Evolutionary conservation across 371 early-diverging fungal genomes (phyloP).

Genomic region (Mortierella sp.): DNA sequence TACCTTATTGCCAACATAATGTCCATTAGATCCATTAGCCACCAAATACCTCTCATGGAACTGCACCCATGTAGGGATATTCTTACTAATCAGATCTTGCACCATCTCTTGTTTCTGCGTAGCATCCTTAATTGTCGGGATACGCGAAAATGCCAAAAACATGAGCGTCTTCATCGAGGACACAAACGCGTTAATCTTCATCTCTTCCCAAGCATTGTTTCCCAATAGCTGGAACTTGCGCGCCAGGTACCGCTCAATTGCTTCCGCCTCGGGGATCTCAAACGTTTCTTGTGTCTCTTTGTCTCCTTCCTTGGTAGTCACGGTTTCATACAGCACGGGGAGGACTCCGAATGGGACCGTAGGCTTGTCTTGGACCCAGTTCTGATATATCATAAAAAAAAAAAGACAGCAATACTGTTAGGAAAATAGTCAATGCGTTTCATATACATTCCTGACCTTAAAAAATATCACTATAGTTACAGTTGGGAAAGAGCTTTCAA

Average conservation of each 20-base stretch:
- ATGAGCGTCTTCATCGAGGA: background rate
- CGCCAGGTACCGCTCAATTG: slow-evolving; percentile 25
- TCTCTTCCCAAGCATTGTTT: background rate
- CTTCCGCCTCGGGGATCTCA: slow-evolving; percentile 18
- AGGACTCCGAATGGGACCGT: slow-evolving; percentile 55
- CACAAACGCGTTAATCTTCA: background rate
- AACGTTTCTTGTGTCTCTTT: background rate
- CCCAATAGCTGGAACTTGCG: slow-evolving; percentile 22
- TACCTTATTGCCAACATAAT: slow-evolving; percentile 9
- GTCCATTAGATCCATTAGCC: slow-evolving; percentile 7
- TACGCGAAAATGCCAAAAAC: background rate
- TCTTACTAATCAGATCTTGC: slow-evolving; percentile 1
- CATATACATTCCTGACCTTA: background rate
- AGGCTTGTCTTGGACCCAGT: slow-evolving; percentile 58
- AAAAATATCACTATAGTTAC: background rate
- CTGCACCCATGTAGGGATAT: slow-evolving; percentile 6
- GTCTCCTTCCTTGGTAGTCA: slow-evolving; percentile 2
- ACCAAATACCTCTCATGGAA: slow-evolving; percentile 5
- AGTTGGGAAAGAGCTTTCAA: slow-evolving; percentile 4
- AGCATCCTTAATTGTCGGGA: slow-evolving; percentile 7
- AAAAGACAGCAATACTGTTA: too few relatives aligned
- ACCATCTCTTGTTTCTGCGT: slow-evolving; percentile 7
- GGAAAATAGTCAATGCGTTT: too few relatives aligned
- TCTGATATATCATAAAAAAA: slow-evolving; percentile 1
- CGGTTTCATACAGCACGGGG: slow-evolving; percentile 61